Percentiles rank a stretch among this genome's conserved stretches.
phyloP scores from a whole-genome alignment of 1,284 basidiomycete genomes.

The Boletellus sp. region DNA sequence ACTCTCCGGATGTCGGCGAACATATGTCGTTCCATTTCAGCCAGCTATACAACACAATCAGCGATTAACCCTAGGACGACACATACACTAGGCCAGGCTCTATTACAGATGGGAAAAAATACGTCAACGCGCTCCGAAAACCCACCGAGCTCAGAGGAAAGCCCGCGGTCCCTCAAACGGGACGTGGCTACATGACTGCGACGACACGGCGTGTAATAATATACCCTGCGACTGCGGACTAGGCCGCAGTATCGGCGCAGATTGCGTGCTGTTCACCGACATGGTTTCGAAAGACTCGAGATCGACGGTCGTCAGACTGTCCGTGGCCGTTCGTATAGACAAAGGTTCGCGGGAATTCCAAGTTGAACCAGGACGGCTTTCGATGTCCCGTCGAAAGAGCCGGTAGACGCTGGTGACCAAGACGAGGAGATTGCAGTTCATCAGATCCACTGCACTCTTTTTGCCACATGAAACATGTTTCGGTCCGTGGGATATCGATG shows the following conservation, averaged over 20 bases:
- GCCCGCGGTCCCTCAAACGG: background rate
- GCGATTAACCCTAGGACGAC: too few species aligned
- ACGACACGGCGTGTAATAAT: background rate
- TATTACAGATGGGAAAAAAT: too few species aligned
- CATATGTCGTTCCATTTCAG: too few species aligned
- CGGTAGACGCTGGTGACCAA: constrained; percentile 13
- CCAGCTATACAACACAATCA: too few species aligned
- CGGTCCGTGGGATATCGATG: background rate
- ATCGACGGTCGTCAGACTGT: constrained; percentile 14
- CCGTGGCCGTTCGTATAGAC: background rate
- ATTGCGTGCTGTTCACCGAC: constrained; percentile 4
- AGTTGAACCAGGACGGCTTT: background rate
- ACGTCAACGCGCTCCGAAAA: background rate
- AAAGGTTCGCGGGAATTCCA: background rate
- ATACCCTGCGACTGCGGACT: too few species aligned
- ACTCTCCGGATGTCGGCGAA: too few species aligned
- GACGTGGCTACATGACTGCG: constrained; percentile 1
- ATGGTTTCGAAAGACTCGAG: constrained; percentile 6
- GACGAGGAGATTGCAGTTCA: constrained; percentile 15
- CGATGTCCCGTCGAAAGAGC: constrained; percentile 8
- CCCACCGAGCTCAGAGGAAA: background rate
- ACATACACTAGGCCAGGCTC: too few species aligned
- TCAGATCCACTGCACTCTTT: constrained; percentile 16
- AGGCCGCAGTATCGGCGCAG: background rate
- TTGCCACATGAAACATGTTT: constrained; percentile 2